Evolutionary conservation across 257 asterid genomes (phyloP).

Genomic region (Nemophila menziesii): DNA sequence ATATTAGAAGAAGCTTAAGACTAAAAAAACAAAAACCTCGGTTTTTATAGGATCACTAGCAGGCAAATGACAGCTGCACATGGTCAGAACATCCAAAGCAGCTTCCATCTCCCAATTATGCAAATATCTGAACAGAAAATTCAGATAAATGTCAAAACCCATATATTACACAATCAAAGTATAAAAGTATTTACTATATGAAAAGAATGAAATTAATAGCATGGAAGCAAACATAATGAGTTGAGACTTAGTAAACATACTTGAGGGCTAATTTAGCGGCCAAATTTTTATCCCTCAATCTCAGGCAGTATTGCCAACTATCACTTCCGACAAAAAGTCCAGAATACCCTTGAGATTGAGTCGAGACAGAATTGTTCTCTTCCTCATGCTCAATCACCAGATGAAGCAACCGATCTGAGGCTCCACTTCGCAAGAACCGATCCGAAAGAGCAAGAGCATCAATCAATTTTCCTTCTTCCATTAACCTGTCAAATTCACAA

Average conservation of each 20-base stretch:
- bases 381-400: conserved; percentile 58
- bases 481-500: conserved; percentile 42
- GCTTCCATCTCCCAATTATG: conserved; percentile 84
- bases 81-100: conserved; percentile 86
- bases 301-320: conserved; percentile 92
- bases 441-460: conserved; percentile 97
- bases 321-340: conserved; percentile 57
- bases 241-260: conserved; percentile 35
- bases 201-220: conserved; percentile 10
- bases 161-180: not conserved
- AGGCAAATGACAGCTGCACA: conserved; percentile 88
- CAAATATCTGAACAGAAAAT: conserved; percentile 47
- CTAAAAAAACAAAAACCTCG: conserved; percentile 40
- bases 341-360: conserved; percentile 41
- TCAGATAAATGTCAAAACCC: not conserved
- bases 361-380: conserved; percentile 32
- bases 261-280: conserved; percentile 83
- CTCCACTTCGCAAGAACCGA: conserved; percentile 86
- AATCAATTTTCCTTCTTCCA: conserved; percentile 76
- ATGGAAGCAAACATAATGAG: not conserved
- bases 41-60: conserved; percentile 51
- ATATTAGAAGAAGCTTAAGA: conserved; percentile 4
- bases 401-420: conserved; percentile 82
- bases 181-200: not conserved
- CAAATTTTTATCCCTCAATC: conserved; percentile 71